These are phyloP conservation scores for Hawksworthiomyces lignivorus DNA, from an alignment of 2,329 filamentous ascomycete genomes.

Conservation along the genomic window DNA sequence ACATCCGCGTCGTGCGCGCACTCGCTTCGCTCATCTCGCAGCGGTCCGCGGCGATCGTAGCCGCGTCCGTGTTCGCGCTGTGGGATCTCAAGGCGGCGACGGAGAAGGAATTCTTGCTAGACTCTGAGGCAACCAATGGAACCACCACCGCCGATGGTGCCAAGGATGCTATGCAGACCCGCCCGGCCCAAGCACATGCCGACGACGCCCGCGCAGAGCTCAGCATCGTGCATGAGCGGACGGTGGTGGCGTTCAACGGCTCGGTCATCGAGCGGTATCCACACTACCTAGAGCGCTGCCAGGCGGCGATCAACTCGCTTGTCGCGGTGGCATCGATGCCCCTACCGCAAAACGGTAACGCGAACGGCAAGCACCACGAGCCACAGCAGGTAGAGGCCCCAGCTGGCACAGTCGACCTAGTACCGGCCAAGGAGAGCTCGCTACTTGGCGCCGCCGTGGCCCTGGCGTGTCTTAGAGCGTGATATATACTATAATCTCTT, in stretches of 20 bases:
- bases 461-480: constrained; percentile 36
- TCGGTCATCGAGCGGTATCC: constrained; percentile 76
- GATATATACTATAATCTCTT: too few relatives aligned
- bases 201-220: constrained; percentile 42
- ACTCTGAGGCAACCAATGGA: not conserved
- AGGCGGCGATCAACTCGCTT: constrained; percentile 55
- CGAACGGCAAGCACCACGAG: constrained; percentile 13
- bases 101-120: constrained; percentile 37
- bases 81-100: constrained; percentile 47
- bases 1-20: constrained; percentile 44
- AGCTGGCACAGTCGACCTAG: constrained; percentile 47
- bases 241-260: constrained; percentile 69
- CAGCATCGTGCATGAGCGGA: constrained; percentile 28
- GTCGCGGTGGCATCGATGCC: constrained; percentile 24
- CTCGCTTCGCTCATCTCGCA: constrained; percentile 48
- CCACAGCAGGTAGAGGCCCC: not conserved
- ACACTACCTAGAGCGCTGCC: constrained; percentile 53
- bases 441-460: constrained; percentile 69
- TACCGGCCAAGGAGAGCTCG: constrained; percentile 65
- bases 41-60: constrained; percentile 52
- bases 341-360: too few relatives aligned
- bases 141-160: not conserved
- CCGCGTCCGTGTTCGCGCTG: constrained; percentile 50
- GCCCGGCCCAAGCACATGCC: too few relatives aligned
- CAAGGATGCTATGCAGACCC: constrained; percentile 4